Base-by-base conservation (phyloP, 768 basidiomycete species). In the Exidia glandulosa region DNA sequence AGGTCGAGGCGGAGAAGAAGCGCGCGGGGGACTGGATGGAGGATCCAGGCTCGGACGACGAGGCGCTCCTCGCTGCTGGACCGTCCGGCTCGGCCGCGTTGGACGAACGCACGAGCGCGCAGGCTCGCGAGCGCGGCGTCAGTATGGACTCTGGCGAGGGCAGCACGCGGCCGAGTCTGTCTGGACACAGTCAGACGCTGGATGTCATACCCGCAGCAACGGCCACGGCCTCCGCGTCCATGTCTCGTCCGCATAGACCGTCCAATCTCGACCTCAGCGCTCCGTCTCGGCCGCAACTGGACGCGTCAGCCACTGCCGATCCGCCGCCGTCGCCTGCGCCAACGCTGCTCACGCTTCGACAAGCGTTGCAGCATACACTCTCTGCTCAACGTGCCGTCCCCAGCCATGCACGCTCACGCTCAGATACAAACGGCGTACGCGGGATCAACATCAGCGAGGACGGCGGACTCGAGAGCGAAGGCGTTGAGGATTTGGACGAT, bases 61-160 rank as follows among this genome's bases (percentile, higher is more conserved):
- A 93, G 70, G 90, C 89, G 14, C 89, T 93, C 58, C 81, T 91
- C 32, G 87, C 90, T 0, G 89, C 90, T 19, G 90, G 84, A 12
- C 77, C 88, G 14, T 88, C 87, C 61, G 90, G 90, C 7, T 86
- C 88, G 65, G 87, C 86, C 67, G 84, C 85, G 14, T 69, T 92
- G 56, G 90, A 93, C 66, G 90, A 93, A 70, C 81, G 90, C 30
- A 93, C 90, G 0, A 91, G 90, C 67, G 76, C 81, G 4, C 58
- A 48, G 9, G 64, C 64, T 32, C 48, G 41, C 12, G 41, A 23
- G 41, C 41, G 19, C n/a, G n/a, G n/a, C n/a, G n/a, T n/a, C 41
- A 45, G 41, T 23, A 45, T 45, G 41, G 41, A 55, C 19, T 60
- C 52, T 23, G 54, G n/a, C 54, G 27, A 32, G 30, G 32, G 47